Evolutionary conservation across 2,329 filamentous ascomycete species (phyloP).

Genomic region (Colletotrichum lupini): DNA sequence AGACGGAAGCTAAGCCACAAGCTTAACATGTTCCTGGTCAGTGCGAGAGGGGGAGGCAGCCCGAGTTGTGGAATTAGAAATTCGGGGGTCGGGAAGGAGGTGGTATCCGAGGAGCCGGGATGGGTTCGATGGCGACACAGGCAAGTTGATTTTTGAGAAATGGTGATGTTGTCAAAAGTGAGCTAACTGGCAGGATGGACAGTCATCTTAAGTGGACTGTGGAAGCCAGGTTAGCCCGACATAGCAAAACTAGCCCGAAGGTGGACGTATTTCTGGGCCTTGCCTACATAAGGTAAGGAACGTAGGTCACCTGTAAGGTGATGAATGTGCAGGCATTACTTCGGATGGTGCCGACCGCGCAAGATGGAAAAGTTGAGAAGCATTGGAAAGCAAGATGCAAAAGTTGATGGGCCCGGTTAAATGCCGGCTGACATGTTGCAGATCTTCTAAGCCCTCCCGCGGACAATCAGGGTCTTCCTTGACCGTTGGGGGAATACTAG

Average conservation of each 20-base stretch:
- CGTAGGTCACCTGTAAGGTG: too few species aligned
- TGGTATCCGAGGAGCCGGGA: neutral
- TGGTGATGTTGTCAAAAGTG: neutral
- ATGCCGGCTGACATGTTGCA: neutral
- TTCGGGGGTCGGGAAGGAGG: neutral
- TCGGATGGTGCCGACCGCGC: slow-evolving; percentile 19
- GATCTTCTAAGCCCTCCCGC: neutral
- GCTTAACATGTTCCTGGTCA: neutral
- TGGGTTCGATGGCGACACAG: neutral
- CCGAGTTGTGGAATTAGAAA: neutral
- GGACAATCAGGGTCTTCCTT: neutral
- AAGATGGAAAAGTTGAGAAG: slow-evolving; percentile 11
- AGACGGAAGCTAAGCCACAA: neutral
- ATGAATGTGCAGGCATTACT: neutral
- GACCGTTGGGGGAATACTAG: neutral
- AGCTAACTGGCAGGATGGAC: neutral
- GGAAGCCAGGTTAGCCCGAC: neutral
- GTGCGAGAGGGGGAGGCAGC: neutral
- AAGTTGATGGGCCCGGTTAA: neutral
- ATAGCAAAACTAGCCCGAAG: neutral
- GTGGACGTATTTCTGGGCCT: neutral
- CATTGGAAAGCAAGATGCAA: neutral
- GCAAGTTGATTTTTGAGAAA: neutral
- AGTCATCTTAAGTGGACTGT: neutral
- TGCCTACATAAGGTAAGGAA: neutral